phyloP scores from a whole-genome alignment of 2,329 filamentous ascomycete species.

The Aspergillus costaricaensis region DNA sequence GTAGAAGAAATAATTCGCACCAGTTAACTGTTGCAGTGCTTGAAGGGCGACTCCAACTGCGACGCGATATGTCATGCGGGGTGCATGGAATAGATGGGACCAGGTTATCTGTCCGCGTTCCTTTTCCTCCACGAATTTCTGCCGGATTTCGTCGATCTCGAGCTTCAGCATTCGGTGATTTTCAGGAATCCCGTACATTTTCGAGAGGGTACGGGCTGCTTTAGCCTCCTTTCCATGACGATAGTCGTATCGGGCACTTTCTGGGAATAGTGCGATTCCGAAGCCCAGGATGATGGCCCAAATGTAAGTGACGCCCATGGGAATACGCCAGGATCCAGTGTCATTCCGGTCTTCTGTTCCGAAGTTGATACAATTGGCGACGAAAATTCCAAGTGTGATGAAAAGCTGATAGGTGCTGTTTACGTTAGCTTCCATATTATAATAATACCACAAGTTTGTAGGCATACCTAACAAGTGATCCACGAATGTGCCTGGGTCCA shows the following conservation, averaged over 20 bases:
- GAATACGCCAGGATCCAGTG: slow-evolving; percentile 51
- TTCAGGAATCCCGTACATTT: slow-evolving; percentile 55
- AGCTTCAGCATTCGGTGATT: slow-evolving; percentile 55
- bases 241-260: slow-evolving; percentile 61
- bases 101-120: slow-evolving; percentile 36
- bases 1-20: slow-evolving; percentile 54
- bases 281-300: slow-evolving; percentile 57
- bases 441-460: neutral
- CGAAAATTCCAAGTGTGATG: slow-evolving; percentile 50
- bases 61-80: slow-evolving; percentile 47
- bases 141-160: slow-evolving; percentile 58
- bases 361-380: slow-evolving; percentile 51
- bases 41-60: slow-evolving; percentile 45
- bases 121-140: slow-evolving; percentile 57
- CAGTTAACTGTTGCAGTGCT: slow-evolving; percentile 47
- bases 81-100: slow-evolving; percentile 43
- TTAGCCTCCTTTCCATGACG: slow-evolving; percentile 55
- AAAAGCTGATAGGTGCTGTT: slow-evolving; percentile 50
- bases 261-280: slow-evolving; percentile 58
- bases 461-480: slow-evolving; percentile 42
- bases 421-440: neutral
- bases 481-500: slow-evolving; percentile 48
- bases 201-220: slow-evolving; percentile 54
- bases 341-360: slow-evolving; percentile 38
- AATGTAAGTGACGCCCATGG: slow-evolving; percentile 59